Conservation (phyloP, 441 rosid species). For the Jatropha multifida region DNA sequence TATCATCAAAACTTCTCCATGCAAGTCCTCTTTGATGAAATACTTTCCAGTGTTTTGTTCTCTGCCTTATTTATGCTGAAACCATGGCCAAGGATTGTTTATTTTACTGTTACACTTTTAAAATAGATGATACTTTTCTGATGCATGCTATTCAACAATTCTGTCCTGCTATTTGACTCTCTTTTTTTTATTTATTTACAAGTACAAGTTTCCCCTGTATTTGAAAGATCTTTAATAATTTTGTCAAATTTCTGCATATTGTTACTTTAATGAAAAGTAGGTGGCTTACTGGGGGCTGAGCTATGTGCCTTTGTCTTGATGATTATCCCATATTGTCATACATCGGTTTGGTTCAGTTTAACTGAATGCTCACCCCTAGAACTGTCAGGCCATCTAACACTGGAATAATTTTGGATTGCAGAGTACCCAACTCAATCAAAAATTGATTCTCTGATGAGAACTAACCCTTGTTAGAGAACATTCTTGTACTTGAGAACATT, state of each 20-base stretch:
- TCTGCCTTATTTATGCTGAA: slow-evolving; percentile 1
- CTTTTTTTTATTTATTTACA: not conserved
- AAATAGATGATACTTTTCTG: not conserved
- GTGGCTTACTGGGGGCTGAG: not conserved
- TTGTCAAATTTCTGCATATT: slow-evolving; percentile 1
- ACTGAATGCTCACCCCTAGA: not conserved
- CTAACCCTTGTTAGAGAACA: not conserved
- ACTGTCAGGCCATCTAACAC: not conserved
- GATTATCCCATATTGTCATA: not conserved
- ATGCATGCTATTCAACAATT: not conserved
- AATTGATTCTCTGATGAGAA: not conserved
- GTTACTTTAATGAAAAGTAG: not conserved
- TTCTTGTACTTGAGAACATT: not conserved
- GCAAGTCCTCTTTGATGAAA: not conserved
- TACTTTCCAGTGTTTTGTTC: not conserved
- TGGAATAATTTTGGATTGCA: not conserved
- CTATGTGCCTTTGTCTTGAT: not conserved
- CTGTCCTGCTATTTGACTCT: not conserved
- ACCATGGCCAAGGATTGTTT: not conserved
- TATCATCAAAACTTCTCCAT: not conserved
- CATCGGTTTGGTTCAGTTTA: no score
- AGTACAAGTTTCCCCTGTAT: not conserved
- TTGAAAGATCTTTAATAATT: not conserved
- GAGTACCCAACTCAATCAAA: not conserved
- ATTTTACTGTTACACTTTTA: not conserved